Conservation (phyloP, 2,329 filamentous ascomycete species). For the Xylariaceae sp. region DNA sequence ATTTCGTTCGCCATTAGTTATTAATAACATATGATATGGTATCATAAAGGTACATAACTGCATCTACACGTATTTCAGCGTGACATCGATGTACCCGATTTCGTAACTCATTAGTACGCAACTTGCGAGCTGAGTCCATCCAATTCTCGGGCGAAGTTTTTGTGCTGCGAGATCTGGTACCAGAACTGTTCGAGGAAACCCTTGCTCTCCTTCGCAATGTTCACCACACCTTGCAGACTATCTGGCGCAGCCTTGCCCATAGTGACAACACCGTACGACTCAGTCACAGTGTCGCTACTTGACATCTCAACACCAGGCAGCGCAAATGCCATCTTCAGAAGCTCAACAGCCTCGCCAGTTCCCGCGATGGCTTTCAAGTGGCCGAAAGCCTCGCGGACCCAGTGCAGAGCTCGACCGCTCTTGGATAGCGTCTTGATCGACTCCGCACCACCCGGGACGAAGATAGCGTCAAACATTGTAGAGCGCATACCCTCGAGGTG, state of each 20-base stretch:
- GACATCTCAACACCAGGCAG: conserved; percentile 40
- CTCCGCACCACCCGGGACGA: conserved; percentile 67
- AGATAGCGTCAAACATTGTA: conserved; percentile 76
- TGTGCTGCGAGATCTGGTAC: conserved; percentile 65
- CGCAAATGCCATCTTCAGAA: conserved; percentile 50
- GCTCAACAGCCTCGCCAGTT: conserved; percentile 64
- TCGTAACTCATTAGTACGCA: conserved; percentile 52
- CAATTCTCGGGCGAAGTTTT: conserved; percentile 69
- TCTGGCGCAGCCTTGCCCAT: conserved; percentile 48
- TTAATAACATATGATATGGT: too few species aligned
- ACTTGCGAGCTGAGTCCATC: conserved; percentile 64
- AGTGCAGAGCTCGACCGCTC: conserved; percentile 71
- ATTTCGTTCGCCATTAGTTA: too few species aligned
- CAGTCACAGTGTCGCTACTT: conserved; percentile 45
- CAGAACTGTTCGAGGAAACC: conserved; percentile 70
- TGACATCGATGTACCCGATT: too few species aligned
- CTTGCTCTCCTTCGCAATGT: conserved; percentile 62
- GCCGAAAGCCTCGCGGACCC: conserved; percentile 75
- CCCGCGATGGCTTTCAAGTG: conserved; percentile 77
- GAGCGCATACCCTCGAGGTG: conserved; percentile 76
- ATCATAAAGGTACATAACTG: too few species aligned
- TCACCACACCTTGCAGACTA: conserved; percentile 56
- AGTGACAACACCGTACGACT: conserved; percentile 77
- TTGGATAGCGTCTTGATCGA: conserved; percentile 59
- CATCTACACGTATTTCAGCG: too few species aligned